These are phyloP conservation scores for Colletotrichum sp. DNA, from an alignment of 2,329 filamentous ascomycete species.

Conservation along the genomic window DNA sequence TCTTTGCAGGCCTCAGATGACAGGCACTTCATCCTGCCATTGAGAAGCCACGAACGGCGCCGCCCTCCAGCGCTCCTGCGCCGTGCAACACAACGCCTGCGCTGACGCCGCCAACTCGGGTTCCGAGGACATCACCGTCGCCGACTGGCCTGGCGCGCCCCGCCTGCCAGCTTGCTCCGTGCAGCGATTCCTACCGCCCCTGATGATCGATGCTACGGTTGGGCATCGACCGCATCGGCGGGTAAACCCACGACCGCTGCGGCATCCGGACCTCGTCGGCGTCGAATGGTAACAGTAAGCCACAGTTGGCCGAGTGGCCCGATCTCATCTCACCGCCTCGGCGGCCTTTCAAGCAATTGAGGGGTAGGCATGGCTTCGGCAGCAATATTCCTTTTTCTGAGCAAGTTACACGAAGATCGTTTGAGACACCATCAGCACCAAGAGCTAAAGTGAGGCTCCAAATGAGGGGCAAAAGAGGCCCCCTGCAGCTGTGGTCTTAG, in stretches of 20 bases:
- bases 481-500: not conserved
- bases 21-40: not conserved
- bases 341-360: not conserved
- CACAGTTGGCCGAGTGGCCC: not conserved
- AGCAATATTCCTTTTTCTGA: not conserved
- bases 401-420: not conserved
- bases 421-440: not conserved
- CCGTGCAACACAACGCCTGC: too few relatives aligned
- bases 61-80: too few relatives aligned
- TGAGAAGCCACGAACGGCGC: not conserved
- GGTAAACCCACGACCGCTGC: not conserved
- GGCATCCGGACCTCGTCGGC: not conserved
- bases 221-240: constrained; percentile 18
- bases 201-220: constrained; percentile 21
- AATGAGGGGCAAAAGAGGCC: not conserved
- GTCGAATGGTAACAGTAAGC: not conserved
- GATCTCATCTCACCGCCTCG: not conserved
- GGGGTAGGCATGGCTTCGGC: not conserved
- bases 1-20: not conserved
- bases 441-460: not conserved
- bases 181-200: constrained; percentile 8
- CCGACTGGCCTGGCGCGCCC: constrained; percentile 8
- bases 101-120: too few relatives aligned
- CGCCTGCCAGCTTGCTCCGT: constrained; percentile 15
- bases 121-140: too few relatives aligned